Conservation (phyloP, 176 grass and related monocot species). For the Puccinellia tenuiflora region DNA sequence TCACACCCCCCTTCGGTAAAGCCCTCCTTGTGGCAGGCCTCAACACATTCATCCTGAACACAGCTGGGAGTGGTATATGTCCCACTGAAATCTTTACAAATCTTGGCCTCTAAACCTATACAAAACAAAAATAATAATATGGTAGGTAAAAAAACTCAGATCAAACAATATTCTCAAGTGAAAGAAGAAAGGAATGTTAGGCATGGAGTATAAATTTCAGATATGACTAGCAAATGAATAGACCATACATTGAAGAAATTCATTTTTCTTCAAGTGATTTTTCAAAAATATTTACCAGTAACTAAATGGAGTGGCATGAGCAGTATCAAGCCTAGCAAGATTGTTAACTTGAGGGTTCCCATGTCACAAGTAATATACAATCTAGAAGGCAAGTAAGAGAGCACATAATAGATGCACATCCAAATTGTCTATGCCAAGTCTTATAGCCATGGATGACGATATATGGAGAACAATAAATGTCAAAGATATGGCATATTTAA, state of each 20-base stretch:
- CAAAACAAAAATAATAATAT: neutral
- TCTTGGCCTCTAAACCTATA: neutral
- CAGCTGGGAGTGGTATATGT: neutral
- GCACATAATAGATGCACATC: neutral
- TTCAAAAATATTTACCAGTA: neutral
- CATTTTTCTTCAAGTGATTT: neutral
- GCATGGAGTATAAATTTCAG: neutral
- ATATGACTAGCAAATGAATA: neutral
- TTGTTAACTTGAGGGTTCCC: neutral
- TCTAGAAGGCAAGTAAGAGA: neutral
- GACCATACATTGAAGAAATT: neutral
- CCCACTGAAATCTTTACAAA: neutral
- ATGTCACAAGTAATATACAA: neutral
- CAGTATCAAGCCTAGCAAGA: neutral
- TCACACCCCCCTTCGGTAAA: neutral
- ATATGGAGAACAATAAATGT: no score
- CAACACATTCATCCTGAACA: neutral
- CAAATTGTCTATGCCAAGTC: neutral
- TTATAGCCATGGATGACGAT: neutral
- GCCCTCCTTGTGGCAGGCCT: neutral
- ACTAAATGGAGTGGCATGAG: neutral
- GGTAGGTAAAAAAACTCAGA: neutral
- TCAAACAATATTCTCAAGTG: neutral
- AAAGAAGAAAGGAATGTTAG: neutral
- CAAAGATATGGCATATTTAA: no score